A percentile compares a stretch with the other conserved stretches of the same genome.
phyloP scores from a whole-genome alignment of 2,329 filamentous ascomycete species.

The Ilyonectria sp. region DNA sequence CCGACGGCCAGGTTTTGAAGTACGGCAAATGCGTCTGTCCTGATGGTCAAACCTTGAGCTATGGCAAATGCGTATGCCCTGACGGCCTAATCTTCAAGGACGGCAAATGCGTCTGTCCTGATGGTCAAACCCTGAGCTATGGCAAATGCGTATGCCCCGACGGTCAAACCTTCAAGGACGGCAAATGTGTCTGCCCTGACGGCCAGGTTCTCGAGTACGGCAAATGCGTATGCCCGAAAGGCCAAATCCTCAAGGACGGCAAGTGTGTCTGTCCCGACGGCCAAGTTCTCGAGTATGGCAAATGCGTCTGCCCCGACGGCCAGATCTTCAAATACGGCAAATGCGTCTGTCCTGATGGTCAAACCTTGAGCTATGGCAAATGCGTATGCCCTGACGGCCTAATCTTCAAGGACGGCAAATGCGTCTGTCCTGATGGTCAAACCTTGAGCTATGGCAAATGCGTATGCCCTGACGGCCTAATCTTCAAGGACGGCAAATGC shows the following conservation, averaged over 20 bases:
- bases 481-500: background rate
- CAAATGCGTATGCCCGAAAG: background rate
- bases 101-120: background rate
- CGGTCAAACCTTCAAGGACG: background rate
- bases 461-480: background rate
- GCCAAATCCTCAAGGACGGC: background rate
- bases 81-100: background rate
- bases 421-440: background rate
- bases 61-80: background rate
- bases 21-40: background rate
- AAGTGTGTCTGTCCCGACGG: background rate
- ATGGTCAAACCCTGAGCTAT: rapidly evolving
- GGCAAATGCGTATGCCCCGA: background rate
- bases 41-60: rapidly evolving
- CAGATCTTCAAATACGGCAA: background rate
- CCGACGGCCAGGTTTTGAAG: background rate
- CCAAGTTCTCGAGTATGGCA: background rate
- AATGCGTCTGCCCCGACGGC: background rate
- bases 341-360: background rate
- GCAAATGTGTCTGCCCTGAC: background rate
- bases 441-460: background rate
- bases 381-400: background rate
- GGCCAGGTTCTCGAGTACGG: background rate
- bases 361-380: background rate
- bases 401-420: background rate